A percentile compares a stretch with the other conserved stretches of the same genome.
phyloP scores from a whole-genome alignment of 1,284 basidiomycete genomes.

The Flammula alnicola region DNA sequence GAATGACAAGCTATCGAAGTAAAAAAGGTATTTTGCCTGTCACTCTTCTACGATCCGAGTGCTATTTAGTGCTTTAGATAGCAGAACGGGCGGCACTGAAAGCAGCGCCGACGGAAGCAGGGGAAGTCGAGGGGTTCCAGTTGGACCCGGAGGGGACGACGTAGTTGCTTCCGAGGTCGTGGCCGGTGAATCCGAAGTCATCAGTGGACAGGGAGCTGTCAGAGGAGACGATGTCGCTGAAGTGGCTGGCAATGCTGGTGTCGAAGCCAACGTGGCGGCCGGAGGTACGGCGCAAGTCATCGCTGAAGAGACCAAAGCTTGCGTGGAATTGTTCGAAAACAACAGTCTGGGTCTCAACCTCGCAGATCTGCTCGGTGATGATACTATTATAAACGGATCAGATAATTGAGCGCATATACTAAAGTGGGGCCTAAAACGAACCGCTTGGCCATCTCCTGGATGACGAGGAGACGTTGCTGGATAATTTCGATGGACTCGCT shows the following conservation, averaged over 20 bases:
- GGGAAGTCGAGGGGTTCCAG: slow-evolving; percentile 40
- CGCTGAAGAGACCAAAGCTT: slow-evolving; percentile 36
- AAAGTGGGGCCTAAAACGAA: slow-evolving; percentile 24
- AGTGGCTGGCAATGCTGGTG: slow-evolving; percentile 34
- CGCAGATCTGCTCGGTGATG: slow-evolving; percentile 39
- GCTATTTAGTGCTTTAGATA: slow-evolving; percentile 10
- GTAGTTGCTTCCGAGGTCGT: slow-evolving; percentile 36
- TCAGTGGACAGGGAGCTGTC: slow-evolving; percentile 37
- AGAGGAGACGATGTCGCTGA: slow-evolving; percentile 30
- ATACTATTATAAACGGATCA: slow-evolving; percentile 30
- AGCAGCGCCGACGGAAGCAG: slow-evolving; percentile 34
- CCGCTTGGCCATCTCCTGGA: slow-evolving; percentile 41
- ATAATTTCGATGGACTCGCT: slow-evolving; percentile 39
- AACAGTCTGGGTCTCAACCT: slow-evolving; percentile 32
- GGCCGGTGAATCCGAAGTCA: slow-evolving; percentile 41
- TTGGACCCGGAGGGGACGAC: slow-evolving; percentile 37
- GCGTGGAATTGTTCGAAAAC: slow-evolving; percentile 39
- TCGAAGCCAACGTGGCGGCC: slow-evolving; percentile 40
- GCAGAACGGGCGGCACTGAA: slow-evolving; percentile 32
- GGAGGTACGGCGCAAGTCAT: slow-evolving; percentile 37
- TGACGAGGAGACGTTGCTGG: slow-evolving; percentile 41
- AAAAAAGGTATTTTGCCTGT: slow-evolving; percentile 8
- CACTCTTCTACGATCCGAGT: not conserved
- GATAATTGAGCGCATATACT: slow-evolving; percentile 15
- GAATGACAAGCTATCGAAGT: slow-evolving; percentile 18